These are phyloP conservation scores for Suillus plorans DNA, from an alignment of 768 basidiomycete genomes.

Conservation along the genomic window DNA sequence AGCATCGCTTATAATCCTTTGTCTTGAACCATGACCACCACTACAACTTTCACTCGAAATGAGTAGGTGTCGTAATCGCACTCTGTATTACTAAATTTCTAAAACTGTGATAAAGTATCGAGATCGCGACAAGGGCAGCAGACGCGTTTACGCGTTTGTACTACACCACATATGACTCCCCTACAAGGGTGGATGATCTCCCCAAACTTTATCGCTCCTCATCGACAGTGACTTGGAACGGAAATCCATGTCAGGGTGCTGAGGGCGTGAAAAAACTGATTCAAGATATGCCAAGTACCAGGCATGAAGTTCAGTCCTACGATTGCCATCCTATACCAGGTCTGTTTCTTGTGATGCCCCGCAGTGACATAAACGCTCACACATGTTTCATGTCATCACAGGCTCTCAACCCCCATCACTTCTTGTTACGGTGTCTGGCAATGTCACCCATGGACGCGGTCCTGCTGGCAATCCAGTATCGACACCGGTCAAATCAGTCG, in stretches of 20 bases:
- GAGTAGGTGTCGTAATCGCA: constrained; percentile 47
- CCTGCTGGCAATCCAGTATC: constrained; percentile 57
- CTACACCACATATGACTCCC: constrained; percentile 80
- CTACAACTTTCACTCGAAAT: constrained; percentile 47
- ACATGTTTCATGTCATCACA: constrained; percentile 24
- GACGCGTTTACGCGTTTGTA: constrained; percentile 82
- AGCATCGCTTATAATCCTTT: background rate
- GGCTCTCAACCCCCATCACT: constrained; percentile 79
- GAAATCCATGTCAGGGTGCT: constrained; percentile 71
- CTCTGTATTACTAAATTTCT: background rate
- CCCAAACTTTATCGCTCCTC: constrained; percentile 78
- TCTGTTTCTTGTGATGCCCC: constrained; percentile 26
- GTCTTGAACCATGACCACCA: constrained; percentile 16
- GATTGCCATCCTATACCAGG: constrained; percentile 91
- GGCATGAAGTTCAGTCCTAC: constrained; percentile 84
- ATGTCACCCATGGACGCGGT: constrained; percentile 67
- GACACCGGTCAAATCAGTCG: constrained; percentile 49
- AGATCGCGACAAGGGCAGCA: constrained; percentile 82
- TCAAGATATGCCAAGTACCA: constrained; percentile 72
- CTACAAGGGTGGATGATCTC: constrained; percentile 71
- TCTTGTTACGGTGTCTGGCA: constrained; percentile 78
- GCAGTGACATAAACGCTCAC: background rate
- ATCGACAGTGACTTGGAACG: constrained; percentile 85
- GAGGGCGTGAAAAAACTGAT: constrained; percentile 69
- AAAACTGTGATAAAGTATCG: constrained; percentile 55